Base-by-base conservation (phyloP, 495 filamentous ascomycete species). In the Hamigera avellanea region DNA sequence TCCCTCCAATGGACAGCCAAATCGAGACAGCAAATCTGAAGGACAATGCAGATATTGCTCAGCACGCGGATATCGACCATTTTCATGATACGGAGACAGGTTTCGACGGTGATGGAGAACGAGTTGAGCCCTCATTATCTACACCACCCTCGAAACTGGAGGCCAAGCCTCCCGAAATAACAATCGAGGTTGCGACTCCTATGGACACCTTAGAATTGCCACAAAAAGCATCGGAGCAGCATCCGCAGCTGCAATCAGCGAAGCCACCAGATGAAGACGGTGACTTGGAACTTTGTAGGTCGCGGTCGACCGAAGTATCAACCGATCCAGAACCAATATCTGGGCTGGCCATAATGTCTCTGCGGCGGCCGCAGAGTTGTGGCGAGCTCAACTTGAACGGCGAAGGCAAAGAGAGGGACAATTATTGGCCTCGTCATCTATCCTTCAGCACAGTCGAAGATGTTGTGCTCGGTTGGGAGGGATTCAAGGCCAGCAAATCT, bases 381-480 rank as follows among this genome's bases (percentile, higher is more conserved):
- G 49, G 56, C 36, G 56, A 62, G 14, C 36, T 70, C 8, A 27
- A 43, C 1, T 25, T 17, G 16, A 41, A 56, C 45, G 48, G 48
- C 17, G 46, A 45, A 7, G 33, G 39, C 23, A 36, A 48, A 25
- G 47, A 49, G 2, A 39, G 50, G 29, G 45, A 60, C 8, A 44
- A 53, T 6, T 52, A 66, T 9, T 93, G 77, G 71, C 76, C 87
- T 0, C 75, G 86, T 4, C 82, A 86, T 35, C 64, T 96, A 39
- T 93, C 86, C 3, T 96, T 96, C 52, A 83, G 80, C 43, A 70
- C 76, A 28, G 88, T 87, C n/a, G 85, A 93, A 55, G 86, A 93
- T 41, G 86, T 80, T 19, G 57, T 94, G 2, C 66, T 93, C n/a
- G 60, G 53, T 15, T 91, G 85, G 81, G 56, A 70, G n/a, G 65